A percentile compares a stretch with the other conserved stretches of the same genome.
phyloP scores from a whole-genome alignment of 306 rosid species.

The Lathyrus tuberosus region DNA sequence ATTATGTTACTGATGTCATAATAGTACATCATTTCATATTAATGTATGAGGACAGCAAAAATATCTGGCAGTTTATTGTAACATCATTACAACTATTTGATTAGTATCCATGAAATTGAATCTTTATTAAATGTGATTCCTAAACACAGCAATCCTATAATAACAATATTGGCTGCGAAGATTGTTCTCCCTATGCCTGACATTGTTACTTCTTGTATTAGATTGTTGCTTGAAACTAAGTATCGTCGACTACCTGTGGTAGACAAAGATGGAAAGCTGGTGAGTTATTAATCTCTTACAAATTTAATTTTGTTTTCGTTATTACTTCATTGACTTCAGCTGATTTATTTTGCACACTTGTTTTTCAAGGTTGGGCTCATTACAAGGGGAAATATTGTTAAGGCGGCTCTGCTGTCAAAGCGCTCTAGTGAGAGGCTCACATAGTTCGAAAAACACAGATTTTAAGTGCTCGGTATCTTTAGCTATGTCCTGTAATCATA shows the following conservation, averaged over 20 bases:
- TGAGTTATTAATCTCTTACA: constrained; percentile 34
- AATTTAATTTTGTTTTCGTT: constrained; percentile 19
- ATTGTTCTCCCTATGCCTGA: neutral
- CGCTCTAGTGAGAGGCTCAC: constrained; percentile 48
- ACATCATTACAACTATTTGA: constrained; percentile 12
- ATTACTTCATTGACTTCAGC: constrained; percentile 24
- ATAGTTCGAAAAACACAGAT: constrained; percentile 13
- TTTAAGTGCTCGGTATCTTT: constrained; percentile 15
- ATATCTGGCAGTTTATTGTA: neutral
- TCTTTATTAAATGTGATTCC: constrained; percentile 6
- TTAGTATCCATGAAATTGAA: constrained; percentile 24
- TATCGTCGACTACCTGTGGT: constrained; percentile 91
- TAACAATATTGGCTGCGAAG: neutral
- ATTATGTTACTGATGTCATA: constrained; percentile 6
- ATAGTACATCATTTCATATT: neutral
- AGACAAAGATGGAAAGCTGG: constrained; percentile 79
- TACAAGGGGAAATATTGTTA: constrained; percentile 86
- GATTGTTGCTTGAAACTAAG: constrained; percentile 92
- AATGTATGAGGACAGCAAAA: constrained; percentile 1
- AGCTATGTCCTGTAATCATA: constrained; percentile 24
- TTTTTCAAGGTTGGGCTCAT: constrained; percentile 79
- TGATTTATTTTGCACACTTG: constrained; percentile 41
- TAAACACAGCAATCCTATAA: neutral
- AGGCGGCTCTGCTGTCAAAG: constrained; percentile 86
- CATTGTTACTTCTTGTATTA: constrained; percentile 34